These are phyloP conservation scores for Syzygium malaccense DNA, from an alignment of 441 rosid genomes.

Conservation along the genomic window DNA sequence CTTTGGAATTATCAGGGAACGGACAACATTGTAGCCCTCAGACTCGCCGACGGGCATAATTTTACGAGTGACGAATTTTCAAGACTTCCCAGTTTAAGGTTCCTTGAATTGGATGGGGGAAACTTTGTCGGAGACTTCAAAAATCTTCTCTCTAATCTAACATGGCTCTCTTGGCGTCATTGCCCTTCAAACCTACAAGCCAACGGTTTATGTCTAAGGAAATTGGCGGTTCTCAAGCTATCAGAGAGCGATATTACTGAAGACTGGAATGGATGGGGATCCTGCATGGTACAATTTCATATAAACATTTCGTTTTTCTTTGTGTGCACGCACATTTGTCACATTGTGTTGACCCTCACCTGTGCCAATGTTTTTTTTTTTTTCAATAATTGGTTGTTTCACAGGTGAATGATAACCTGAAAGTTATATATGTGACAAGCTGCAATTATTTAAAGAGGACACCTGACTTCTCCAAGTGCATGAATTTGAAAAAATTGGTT, in stretches of 20 bases:
- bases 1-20: neutral
- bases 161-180: neutral
- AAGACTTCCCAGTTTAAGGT: neutral
- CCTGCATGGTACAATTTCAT: neutral
- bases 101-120: neutral
- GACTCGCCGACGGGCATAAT: fast-evolving
- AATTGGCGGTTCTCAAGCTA: neutral
- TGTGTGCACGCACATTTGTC: fast-evolving
- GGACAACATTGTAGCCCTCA: neutral
- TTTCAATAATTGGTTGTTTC: fast-evolving
- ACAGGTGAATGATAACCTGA: neutral
- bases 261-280: neutral
- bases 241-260: neutral
- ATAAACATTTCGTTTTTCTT: fast-evolving
- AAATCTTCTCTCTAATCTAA: neutral
- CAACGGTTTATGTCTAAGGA: fast-evolving
- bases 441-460: fast-evolving
- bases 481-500: neutral
- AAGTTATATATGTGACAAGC: neutral
- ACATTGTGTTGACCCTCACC: neutral
- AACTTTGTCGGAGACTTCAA: neutral
- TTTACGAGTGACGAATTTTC: neutral
- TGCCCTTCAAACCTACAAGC: neutral
- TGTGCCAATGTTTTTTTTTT: neutral
- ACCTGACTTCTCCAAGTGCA: neutral